These are phyloP conservation scores for Cladophialophora carrionii DNA, from an alignment of 2,329 filamentous ascomycete species.

Conservation along the genomic window DNA sequence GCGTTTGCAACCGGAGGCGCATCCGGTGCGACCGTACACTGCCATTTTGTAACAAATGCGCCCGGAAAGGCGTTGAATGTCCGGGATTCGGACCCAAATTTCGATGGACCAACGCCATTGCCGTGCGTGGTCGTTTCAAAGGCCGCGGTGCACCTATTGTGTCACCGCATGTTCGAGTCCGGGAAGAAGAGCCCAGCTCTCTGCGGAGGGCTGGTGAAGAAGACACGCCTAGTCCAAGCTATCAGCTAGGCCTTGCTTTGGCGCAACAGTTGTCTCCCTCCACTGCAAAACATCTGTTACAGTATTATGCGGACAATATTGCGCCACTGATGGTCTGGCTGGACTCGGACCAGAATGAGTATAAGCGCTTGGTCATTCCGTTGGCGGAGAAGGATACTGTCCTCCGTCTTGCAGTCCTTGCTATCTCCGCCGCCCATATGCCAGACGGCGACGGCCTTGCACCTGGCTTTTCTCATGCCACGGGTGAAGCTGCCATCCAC, in stretches of 20 bases:
- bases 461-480: not conserved
- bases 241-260: not conserved
- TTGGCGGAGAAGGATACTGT: conserved; percentile 11
- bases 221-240: not conserved
- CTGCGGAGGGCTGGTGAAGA: not conserved
- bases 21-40: not conserved
- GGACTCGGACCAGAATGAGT: conserved; percentile 13
- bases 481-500: not conserved
- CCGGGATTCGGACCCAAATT: conserved; percentile 14
- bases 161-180: not conserved
- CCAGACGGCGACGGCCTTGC: not conserved
- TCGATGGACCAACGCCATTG: conserved; percentile 20
- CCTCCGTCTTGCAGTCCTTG: not conserved
- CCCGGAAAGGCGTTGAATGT: conserved; percentile 11
- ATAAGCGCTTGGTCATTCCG: conserved; percentile 12
- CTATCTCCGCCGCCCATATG: not conserved
- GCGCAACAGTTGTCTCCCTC: not conserved
- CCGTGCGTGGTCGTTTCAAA: conserved; percentile 15
- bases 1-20: not conserved
- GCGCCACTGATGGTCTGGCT: conserved; percentile 17
- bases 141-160: conserved; percentile 8
- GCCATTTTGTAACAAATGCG: conserved; percentile 6
- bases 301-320: conserved; percentile 2
- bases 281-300: not conserved
- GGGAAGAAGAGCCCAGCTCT: not conserved